Conservation (phyloP, 768 basidiomycete genomes). For the Boletales sp. region DNA sequence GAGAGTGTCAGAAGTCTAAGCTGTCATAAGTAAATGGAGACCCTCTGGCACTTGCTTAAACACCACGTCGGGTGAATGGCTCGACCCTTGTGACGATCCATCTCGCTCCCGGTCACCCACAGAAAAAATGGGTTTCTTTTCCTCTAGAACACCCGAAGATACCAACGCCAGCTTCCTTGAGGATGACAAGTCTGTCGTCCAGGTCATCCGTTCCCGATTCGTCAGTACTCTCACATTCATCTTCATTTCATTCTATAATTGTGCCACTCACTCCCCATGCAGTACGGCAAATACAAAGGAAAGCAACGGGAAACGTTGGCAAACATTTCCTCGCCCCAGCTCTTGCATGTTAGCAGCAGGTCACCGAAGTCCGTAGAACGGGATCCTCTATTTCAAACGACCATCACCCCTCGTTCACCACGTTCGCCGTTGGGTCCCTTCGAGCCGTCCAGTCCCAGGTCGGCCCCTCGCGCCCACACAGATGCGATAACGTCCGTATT, state of each 20-base stretch:
- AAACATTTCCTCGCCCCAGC: slow-evolving; percentile 31
- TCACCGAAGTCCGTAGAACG: slow-evolving; percentile 18
- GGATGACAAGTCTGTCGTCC: slow-evolving; percentile 46
- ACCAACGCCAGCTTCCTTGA: slow-evolving; percentile 11
- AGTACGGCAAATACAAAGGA: slow-evolving; percentile 59
- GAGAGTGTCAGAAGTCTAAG: slow-evolving; percentile 29
- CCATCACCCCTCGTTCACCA: slow-evolving; percentile 11
- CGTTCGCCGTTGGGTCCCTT: slow-evolving; percentile 22
- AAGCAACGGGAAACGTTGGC: slow-evolving; percentile 47
- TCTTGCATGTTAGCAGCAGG: slow-evolving; percentile 22
- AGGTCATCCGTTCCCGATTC: slow-evolving; percentile 60
- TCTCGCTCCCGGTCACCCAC: neutral
- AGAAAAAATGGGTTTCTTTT: slow-evolving; percentile 31
- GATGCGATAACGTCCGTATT: slow-evolving; percentile 55
- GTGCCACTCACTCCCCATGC: slow-evolving; percentile 8
- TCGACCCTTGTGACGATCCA: slow-evolving; percentile 4
- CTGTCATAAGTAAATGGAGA: slow-evolving; percentile 6
- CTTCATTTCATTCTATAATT: neutral
- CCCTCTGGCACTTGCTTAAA: slow-evolving; percentile 22
- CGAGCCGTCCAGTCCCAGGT: slow-evolving; percentile 19
- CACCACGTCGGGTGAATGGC: slow-evolving; percentile 6
- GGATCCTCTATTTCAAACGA: slow-evolving; percentile 13
- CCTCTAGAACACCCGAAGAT: slow-evolving; percentile 20
- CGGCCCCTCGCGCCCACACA: slow-evolving; percentile 31
- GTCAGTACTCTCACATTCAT: slow-evolving; percentile 37